Evolutionary conservation across 352 stramenopile genomes (phyloP), one percentile per base, ranked within the genome.

Genomic region (Sclerospora graminicola): DNA sequence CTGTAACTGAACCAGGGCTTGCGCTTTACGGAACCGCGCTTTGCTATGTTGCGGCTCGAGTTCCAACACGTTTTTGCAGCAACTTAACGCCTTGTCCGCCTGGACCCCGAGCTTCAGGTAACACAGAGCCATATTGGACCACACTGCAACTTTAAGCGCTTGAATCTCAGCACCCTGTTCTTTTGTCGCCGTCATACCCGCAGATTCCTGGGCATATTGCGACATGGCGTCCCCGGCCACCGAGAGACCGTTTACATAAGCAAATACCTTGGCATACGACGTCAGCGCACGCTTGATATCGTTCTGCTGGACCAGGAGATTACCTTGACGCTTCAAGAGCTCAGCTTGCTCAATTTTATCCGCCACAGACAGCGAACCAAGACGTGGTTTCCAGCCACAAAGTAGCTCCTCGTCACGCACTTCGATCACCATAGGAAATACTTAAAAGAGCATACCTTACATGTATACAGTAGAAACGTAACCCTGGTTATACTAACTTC

Each of bases 91-190:
- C 39, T 66, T 69, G 10, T 74, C 63, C 9, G 63, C 47, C 30
- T 66, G 63, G 33, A 47, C 45, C 19, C 58, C 67, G 21, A 89
- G 61, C 48, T 88, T 88, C 2, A 92, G n/a, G 41, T 89, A 60
- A 49, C 76, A 87, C 39, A 92, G 67, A 26, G 80, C 77, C 60
- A 88, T 87, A 56, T 92, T 92, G 48, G 77, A 57, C 69, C 75
- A 86, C 26, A 63, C 71, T 4, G 71, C 67, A 36, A 86, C 60
- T 55, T 89, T 81, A 29, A 92, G 52, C 52, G 48, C 46, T 27
- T 76, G 57, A 48, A 92, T 89, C 50, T 73, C 40, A 18, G 46
- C 45, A 30, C 73, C 71, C 39, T 92, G 45, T 2, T 52, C 62
- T 6, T 42, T n/a, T 10, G 70, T 70, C 2, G 76, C 77, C 38